phyloP scores from a whole-genome alignment of 495 filamentous ascomycete genomes.

The Aspergillus carlsbadensis region DNA sequence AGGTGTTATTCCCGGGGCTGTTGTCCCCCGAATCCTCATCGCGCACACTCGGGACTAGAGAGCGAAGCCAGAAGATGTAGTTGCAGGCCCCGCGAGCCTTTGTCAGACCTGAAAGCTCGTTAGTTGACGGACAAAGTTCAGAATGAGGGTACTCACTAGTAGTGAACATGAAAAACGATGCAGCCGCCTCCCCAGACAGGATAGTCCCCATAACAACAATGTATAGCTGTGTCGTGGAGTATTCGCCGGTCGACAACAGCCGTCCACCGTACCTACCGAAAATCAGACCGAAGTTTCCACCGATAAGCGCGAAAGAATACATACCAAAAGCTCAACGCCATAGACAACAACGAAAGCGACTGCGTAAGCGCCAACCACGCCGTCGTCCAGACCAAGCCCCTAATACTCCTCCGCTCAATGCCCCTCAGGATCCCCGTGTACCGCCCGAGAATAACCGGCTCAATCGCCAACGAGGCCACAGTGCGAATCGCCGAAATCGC shows the following conservation, averaged over 20 bases:
- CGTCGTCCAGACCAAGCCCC: slow-evolving; percentile 39
- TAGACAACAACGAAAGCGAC: slow-evolving; percentile 37
- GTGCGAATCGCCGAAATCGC: slow-evolving; percentile 88
- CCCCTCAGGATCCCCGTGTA: slow-evolving; percentile 41
- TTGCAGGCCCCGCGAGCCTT: neutral
- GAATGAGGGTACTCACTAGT: slow-evolving; percentile 14
- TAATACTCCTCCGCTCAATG: slow-evolving; percentile 18
- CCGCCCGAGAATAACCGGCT: slow-evolving; percentile 68
- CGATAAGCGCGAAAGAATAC: neutral
- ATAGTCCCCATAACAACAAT: slow-evolving; percentile 54
- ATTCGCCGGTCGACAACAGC: slow-evolving; percentile 27
- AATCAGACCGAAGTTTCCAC: no score
- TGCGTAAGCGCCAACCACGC: slow-evolving; percentile 40
- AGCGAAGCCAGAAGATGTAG: slow-evolving; percentile 48
- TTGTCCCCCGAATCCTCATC: slow-evolving; percentile 73
- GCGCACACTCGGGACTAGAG: slow-evolving; percentile 64
- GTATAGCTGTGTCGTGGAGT: slow-evolving; percentile 47
- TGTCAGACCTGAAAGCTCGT: neutral
- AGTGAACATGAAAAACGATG: slow-evolving; percentile 40
- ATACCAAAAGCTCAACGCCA: slow-evolving; percentile 59
- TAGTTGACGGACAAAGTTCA: neutral
- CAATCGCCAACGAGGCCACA: slow-evolving; percentile 81
- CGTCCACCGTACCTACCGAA: slow-evolving; percentile 24
- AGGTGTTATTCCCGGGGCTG: slow-evolving; percentile 68
- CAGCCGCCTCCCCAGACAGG: slow-evolving; percentile 49